These are phyloP conservation scores for Pontederia paniculata DNA, from an alignment of 176 grass and related monocot species.

Conservation along the genomic window DNA sequence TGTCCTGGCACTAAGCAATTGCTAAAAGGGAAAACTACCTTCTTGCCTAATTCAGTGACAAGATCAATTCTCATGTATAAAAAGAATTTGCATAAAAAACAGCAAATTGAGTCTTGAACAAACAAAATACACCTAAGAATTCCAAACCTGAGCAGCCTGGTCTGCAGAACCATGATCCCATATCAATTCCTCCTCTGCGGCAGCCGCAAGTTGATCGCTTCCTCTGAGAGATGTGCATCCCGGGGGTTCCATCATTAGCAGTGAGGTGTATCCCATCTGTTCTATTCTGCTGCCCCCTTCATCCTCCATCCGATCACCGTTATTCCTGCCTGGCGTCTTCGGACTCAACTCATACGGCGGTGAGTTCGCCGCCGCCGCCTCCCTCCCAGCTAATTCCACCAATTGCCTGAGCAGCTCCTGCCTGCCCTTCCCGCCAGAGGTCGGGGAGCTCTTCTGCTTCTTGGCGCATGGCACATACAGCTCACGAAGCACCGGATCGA, in stretches of 20 bases:
- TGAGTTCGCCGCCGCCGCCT: not conserved
- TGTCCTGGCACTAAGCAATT: too few species aligned
- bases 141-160: slow-evolving; percentile 7
- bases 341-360: not conserved
- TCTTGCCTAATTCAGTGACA: too few species aligned
- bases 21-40: too few species aligned
- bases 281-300: not conserved
- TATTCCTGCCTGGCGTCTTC: not conserved
- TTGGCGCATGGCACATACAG: slow-evolving; percentile 10
- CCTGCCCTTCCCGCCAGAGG: not conserved
- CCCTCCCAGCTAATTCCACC: slow-evolving; percentile 10
- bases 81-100: not conserved
- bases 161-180: not conserved
- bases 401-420: slow-evolving; percentile 4
- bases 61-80: not conserved
- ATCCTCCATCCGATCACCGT: not conserved
- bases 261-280: slow-evolving; percentile 2
- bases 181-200: not conserved
- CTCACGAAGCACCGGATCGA: not conserved
- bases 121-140: not conserved
- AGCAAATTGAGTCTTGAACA: not conserved
- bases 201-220: not conserved
- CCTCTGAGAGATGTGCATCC: not conserved
- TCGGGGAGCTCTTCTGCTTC: not conserved
- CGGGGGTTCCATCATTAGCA: slow-evolving; percentile 2